Evolutionary conservation across 768 basidiomycete genomes (phyloP).

Genomic region (Suillus brevipes): DNA sequence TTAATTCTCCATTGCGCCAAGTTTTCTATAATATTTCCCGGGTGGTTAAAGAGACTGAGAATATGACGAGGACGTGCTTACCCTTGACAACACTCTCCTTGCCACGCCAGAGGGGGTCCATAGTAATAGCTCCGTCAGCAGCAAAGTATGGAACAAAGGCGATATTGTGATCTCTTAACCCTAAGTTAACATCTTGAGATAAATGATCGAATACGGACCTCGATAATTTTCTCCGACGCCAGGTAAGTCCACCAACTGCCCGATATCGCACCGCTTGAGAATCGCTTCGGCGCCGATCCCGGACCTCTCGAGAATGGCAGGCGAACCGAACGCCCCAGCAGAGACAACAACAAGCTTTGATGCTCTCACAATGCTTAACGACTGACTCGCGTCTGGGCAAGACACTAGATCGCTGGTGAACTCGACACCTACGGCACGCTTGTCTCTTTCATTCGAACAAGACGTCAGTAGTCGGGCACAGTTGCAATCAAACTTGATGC

Average conservation of each 20-base stretch:
- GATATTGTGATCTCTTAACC: constrained; percentile 30
- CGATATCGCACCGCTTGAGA: constrained; percentile 30
- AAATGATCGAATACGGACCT: constrained; percentile 20
- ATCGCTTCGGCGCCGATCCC: constrained; percentile 39
- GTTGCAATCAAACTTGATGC: not conserved
- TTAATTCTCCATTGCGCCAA: constrained; percentile 31
- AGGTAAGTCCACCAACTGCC: constrained; percentile 36
- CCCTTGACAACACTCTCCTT: constrained; percentile 39
- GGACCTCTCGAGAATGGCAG: constrained; percentile 55
- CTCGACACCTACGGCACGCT: constrained; percentile 39
- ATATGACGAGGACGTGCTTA: constrained; percentile 27
- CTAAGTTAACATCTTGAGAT: no score
- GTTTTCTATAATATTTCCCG: constrained; percentile 13
- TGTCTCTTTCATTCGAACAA: constrained; percentile 23
- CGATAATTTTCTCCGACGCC: constrained; percentile 46
- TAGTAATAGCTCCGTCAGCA: constrained; percentile 43
- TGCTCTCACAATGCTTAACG: constrained; percentile 27
- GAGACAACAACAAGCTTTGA: constrained; percentile 39
- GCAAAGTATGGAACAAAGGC: constrained; percentile 35
- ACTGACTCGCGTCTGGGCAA: constrained; percentile 13
- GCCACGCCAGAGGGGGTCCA: constrained; percentile 47
- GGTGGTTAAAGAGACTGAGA: not conserved
- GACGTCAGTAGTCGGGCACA: not conserved
- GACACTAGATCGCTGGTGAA: constrained; percentile 31
- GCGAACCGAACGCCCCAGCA: constrained; percentile 43